These are phyloP conservation scores for Phytophthora cajani DNA, from an alignment of 352 stramenopile species.

Conservation along the genomic window DNA sequence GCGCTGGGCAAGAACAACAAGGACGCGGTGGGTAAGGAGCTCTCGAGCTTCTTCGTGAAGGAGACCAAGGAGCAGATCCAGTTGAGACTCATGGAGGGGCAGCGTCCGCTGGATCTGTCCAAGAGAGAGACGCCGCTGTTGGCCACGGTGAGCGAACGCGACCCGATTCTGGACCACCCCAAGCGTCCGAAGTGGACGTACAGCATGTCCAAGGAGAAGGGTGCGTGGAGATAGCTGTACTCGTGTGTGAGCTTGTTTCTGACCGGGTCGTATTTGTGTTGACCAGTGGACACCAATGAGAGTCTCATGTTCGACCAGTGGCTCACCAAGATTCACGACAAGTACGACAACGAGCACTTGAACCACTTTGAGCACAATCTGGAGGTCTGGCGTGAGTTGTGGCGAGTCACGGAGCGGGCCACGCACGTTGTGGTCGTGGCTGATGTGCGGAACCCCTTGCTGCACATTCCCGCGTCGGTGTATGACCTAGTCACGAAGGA, in stretches of 20 bases:
- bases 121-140: conserved; percentile 65
- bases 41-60: conserved; percentile 89
- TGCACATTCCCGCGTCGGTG: conserved; percentile 83
- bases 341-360: conserved; percentile 82
- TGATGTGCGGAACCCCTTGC: conserved; percentile 81
- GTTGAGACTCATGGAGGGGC: conserved; percentile 83
- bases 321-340: conserved; percentile 86
- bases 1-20: conserved; percentile 86
- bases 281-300: conserved; percentile 77
- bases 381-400: conserved; percentile 88
- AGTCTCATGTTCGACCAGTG: conserved; percentile 88
- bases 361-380: conserved; percentile 91
- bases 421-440: conserved; percentile 83
- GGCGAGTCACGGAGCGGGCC: conserved; percentile 83
- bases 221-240: conserved; percentile 28
- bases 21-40: conserved; percentile 79
- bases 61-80: conserved; percentile 90
- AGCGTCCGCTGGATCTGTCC: conserved; percentile 64
- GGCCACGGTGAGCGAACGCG: conserved; percentile 61
- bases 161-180: conserved; percentile 78
- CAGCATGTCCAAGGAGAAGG: conserved; percentile 85
- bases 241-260: not conserved
- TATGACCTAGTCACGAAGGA: conserved; percentile 82
- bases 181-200: conserved; percentile 79
- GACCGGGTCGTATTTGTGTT: conserved; percentile 3